Evolutionary conservation across 2,329 filamentous ascomycete genomes (phyloP), one percentile per base, ranked within the genome.

Genomic region (Fonsecaea multimorphosa): DNA sequence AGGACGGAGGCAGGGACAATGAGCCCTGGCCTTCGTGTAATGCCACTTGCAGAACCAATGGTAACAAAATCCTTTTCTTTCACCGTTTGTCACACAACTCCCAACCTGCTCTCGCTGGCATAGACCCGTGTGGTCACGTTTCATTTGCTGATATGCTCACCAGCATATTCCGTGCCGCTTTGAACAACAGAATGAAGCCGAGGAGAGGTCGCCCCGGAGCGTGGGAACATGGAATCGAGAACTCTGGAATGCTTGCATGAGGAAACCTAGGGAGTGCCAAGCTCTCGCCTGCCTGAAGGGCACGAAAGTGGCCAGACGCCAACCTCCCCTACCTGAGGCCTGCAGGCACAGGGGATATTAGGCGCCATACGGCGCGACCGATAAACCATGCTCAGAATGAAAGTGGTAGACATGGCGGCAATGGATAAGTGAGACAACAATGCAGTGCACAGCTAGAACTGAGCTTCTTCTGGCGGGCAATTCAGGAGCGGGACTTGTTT

Each of bases 1-100:
- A 59, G 40, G 57, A 59, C 24, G 57, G 40, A 32, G 57, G 57
- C 1, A 49, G 57, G 14, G 29, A 32, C 11, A 36, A 36, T 8
- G 57, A 52, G 34, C 27, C 57, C 1, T 59, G 57, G 57, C 57
- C 57, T 7, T 51, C 57, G 8, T 59, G 57, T 36, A 59, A 59
- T 27, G 57, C 57, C 14, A 59, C 57, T 2, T 59, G 57, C 27
- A 59, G 57, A 34, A 59, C 57, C 14, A 59, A 59, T 6, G 57
- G 57, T 59, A n/a, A 19, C 38, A n/a, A n/a, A 22, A 2, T 55
- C 52, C 12, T 44, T 6, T 11, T 19, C n/a, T 1, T 9, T 44
- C 22, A 8, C 44, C 8, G 4, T 7, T 11, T 24, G 4, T 22
- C 40, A 12, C 19, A 1, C 2, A 6, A 5, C n/a, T 40, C 7